These are phyloP conservation scores for Rhodofomes roseus DNA, from an alignment of 1,284 basidiomycete genomes.

Conservation along the genomic window DNA sequence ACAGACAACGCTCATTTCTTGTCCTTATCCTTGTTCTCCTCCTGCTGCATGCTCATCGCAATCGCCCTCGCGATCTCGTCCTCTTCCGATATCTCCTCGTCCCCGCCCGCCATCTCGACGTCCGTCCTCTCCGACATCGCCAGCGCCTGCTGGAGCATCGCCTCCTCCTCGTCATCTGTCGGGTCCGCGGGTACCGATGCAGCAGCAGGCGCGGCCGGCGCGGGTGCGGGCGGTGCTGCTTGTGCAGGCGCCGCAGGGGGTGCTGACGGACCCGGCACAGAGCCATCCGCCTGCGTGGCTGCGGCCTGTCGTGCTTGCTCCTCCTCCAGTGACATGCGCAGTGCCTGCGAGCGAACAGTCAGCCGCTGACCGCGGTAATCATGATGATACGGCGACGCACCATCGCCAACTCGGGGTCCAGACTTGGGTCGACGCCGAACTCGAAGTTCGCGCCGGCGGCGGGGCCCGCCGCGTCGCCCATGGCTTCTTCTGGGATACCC, in stretches of 20 bases:
- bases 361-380: not conserved
- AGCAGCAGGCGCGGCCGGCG: conserved; percentile 18
- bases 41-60: conserved; percentile 43
- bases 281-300: conserved; percentile 30
- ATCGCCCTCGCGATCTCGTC: conserved; percentile 63
- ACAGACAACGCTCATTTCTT: conserved; percentile 19
- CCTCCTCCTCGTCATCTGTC: conserved; percentile 59
- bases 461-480: conserved; percentile 47
- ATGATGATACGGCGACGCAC: conserved; percentile 39
- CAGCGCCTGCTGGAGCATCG: conserved; percentile 61
- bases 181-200: conserved; percentile 34
- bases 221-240: conserved; percentile 24
- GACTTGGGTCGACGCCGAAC: conserved; percentile 90
- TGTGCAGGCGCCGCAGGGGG: conserved; percentile 23
- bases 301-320: conserved; percentile 89
- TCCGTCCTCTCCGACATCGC: conserved; percentile 49
- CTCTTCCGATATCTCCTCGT: conserved; percentile 46
- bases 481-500: conserved; percentile 63
- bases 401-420: conserved; percentile 98
- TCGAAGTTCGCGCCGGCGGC: conserved; percentile 63
- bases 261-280: conserved; percentile 8
- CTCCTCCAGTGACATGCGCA: conserved; percentile 98
- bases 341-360: conserved; percentile 53
- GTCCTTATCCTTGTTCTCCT: conserved; percentile 24
- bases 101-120: conserved; percentile 44